phyloP scores from a whole-genome alignment of 495 filamentous ascomycete species.

The Penicillium herquei region DNA sequence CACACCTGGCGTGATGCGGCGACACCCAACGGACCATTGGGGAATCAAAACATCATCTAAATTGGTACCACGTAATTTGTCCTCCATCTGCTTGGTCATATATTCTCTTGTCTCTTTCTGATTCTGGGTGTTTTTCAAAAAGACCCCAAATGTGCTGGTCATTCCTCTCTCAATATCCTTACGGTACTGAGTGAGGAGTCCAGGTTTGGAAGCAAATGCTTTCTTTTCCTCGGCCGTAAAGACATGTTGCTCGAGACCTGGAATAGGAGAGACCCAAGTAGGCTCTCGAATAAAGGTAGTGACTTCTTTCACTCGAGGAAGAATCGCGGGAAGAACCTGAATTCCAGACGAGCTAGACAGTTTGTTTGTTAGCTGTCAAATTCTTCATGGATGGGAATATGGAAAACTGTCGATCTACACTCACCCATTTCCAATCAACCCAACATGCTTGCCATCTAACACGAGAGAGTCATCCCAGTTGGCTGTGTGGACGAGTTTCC shows the following conservation, averaged over 20 bases:
- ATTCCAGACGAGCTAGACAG: constrained; percentile 17
- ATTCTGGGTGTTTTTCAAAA: background rate
- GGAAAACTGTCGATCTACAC: too few species aligned
- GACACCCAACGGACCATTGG: constrained; percentile 12
- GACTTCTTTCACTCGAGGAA: constrained; percentile 17
- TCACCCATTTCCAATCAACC: constrained; percentile 46
- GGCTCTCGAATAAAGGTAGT: background rate
- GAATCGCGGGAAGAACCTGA: constrained; percentile 51
- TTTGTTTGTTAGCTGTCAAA: too few species aligned
- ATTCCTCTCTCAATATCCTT: constrained; percentile 42
- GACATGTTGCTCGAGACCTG: constrained; percentile 1
- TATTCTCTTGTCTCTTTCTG: background rate
- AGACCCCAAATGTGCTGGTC: constrained; percentile 25
- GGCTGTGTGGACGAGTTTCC: constrained; percentile 48
- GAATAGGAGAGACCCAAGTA: constrained; percentile 23
- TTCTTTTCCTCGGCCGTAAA: constrained; percentile 21
- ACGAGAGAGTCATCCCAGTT: constrained; percentile 35
- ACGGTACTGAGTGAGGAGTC: constrained; percentile 27
- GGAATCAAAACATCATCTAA: background rate
- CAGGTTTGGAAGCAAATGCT: constrained; percentile 14
- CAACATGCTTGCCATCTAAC: constrained; percentile 46
- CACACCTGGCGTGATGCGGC: constrained; percentile 38
- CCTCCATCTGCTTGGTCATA: constrained; percentile 5
- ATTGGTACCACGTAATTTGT: too few species aligned
- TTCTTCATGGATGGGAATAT: too few species aligned